Evolutionary conservation across 2,329 filamentous ascomycete genomes (phyloP).

Genomic region (Scedosporium apiospermum): DNA sequence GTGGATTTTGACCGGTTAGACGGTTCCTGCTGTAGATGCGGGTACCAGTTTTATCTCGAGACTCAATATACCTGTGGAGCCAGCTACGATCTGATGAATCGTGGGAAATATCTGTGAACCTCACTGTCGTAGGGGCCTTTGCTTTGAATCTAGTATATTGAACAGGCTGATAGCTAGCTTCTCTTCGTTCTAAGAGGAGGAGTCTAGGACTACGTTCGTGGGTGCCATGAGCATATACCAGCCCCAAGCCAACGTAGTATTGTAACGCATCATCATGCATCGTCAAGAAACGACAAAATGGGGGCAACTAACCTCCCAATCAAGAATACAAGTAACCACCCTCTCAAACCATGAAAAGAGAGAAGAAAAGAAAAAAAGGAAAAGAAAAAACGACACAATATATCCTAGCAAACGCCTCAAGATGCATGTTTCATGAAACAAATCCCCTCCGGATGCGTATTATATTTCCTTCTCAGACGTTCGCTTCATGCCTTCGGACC

Average conservation of each 20-base stretch:
- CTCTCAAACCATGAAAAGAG: background rate
- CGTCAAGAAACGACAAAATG: background rate
- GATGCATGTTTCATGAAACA: conserved; percentile 9
- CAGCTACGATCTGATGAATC: too few species aligned
- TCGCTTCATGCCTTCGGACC: too few species aligned
- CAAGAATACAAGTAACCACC: background rate
- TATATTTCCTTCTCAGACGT: background rate
- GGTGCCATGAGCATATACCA: too few species aligned
- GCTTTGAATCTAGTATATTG: too few species aligned
- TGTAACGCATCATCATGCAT: background rate
- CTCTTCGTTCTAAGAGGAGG: too few species aligned
- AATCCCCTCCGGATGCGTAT: background rate
- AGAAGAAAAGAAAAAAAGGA: background rate
- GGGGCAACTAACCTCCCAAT: background rate
- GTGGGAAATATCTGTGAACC: too few species aligned
- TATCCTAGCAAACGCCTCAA: background rate
- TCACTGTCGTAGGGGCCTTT: too few species aligned
- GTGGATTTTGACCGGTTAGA: background rate
- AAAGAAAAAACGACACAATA: background rate
- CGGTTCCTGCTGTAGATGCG: background rate
- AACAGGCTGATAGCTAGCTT: too few species aligned
- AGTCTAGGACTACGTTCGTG: too few species aligned
- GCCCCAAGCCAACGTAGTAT: too few species aligned
- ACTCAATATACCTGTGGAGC: background rate
- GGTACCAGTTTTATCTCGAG: background rate